Evolutionary conservation across 352 stramenopile species (phyloP), one percentile per base, ranked within the genome.

Genomic region (Pythium myriotylum): DNA sequence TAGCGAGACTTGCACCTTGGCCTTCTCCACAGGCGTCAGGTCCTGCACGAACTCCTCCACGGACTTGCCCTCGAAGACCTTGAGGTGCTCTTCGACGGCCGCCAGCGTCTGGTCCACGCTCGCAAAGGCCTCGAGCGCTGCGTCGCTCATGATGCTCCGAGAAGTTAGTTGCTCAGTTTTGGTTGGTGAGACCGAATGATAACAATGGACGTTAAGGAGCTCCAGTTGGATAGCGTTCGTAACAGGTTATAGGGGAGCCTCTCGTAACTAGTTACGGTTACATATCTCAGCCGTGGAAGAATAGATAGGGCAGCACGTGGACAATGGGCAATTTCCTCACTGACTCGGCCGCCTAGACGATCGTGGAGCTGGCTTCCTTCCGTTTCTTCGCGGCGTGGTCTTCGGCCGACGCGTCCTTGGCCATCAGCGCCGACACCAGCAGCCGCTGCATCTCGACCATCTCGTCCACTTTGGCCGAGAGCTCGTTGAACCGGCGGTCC

Each of bases 1-100:
- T 3, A 95, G 60, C 17, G 83, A 90, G 41, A 95, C 86, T 56
- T 94, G 80, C 52, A 93, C 75, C 61, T 94, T 95, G 27, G 86
- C 86, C 37, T 88, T 85, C 56, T 94, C 81, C 24, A 95, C 54
- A 17, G 83, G 79, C 56, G 64, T 79, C 1, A 93, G 70, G 29
- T 83, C 72, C 4, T 77, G 70, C 50, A 82, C 39, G 39, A 89
- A 83, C 23, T 83, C 73, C 62, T 91, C 81, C 43, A 89, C 55
- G 3, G 76, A 77, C 3, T 64, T 74, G 47, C 78, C 59, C 10
- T 72, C 78, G 46, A 93, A 82, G 24, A 89, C 67, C 54, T 74
- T 55, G 17, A 93, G 70, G 50, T 91, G 80, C 66, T 91, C 72
- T 56, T 93, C 81, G 58, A 93, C 81, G 1, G 80, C 77, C 56